Evolutionary conservation across 441 rosid genomes (phyloP).

Genomic region (Erodium moschatum): DNA sequence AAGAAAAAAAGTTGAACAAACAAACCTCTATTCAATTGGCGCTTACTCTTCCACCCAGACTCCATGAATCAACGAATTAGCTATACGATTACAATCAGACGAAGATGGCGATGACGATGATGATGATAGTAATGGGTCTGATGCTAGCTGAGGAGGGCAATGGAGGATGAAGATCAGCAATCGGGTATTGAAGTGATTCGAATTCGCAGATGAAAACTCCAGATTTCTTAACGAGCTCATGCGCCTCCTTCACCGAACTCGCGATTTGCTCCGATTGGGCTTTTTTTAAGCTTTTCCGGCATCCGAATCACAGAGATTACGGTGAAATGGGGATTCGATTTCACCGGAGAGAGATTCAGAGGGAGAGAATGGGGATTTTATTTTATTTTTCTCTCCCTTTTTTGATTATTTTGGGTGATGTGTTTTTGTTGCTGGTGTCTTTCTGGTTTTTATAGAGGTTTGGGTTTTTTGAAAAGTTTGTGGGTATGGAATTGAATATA

Average conservation of each 20-base stretch:
- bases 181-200: slow-evolving; percentile 51
- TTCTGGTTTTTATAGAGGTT: too few relatives aligned
- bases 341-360: too few relatives aligned
- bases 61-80: neutral
- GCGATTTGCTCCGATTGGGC: neutral
- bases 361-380: neutral
- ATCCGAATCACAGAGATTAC: neutral
- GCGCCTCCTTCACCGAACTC: slow-evolving; percentile 23
- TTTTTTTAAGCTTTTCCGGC: neutral
- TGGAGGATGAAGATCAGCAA: slow-evolving; percentile 56
- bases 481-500: too few relatives aligned
- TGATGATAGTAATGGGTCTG: slow-evolving; percentile 23
- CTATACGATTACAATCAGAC: neutral
- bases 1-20: too few relatives aligned
- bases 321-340: too few relatives aligned
- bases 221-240: slow-evolving; percentile 73
- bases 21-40: too few relatives aligned
- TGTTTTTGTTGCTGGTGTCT: too few relatives aligned
- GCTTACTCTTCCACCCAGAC: too few relatives aligned
- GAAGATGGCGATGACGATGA: neutral
- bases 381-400: too few relatives aligned
- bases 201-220: slow-evolving; percentile 39
- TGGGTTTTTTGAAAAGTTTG: too few relatives aligned
- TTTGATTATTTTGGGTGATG: too few relatives aligned
- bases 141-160: slow-evolving; percentile 54